Evolutionary conservation across 176 grass and related monocot species (phyloP), one percentile per base, ranked within the genome.

Genomic region (Musa schizocarpa): DNA sequence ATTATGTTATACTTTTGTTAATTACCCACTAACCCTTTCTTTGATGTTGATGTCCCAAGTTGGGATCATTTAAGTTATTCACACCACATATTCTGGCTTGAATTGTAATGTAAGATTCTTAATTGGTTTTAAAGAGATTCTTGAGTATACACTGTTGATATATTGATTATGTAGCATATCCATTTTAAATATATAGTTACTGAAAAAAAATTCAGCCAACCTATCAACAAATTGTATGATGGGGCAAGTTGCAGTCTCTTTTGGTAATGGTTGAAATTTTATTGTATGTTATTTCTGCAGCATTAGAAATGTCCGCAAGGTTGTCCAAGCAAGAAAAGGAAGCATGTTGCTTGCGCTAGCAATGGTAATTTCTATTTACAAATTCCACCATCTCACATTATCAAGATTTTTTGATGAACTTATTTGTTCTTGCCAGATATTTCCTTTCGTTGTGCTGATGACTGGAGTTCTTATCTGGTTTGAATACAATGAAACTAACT

Each of bases 401-500:
- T 52, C 14, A 43, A 63, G 69, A 8, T 81, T 69, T 1, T 71
- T 68, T 78, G 53, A 79, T 90, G 16, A 79, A 34, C 20, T 74
- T 77, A 69, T 77, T 80, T 68, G 76, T 69, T 53, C 59, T 80
- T 57, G 7, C 22, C 88, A 99, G 95, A 67, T 99, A 48, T 79
- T 87, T 84, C 95, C 95, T 34, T 99, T 99, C 68, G 74, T 75
- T 68, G 82, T 78, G 13, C 79, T 99, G 56, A 79, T 99, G 73
- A 53, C 81, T 84, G 90, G 95, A 86, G 84, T 94, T 84, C 75
- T 81, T 84, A 78, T 89, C 80, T 99, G 95, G 90, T 99, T 80
- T 76, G 88, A 26, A 72, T 80, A 79, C 82, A 19, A 65, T 50
- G 72, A 69, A 75, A 53, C 51, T 74, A 0, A 22, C 50, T 65